phyloP scores from a whole-genome alignment of 352 stramenopile species.

The Globisporangium spinosum region DNA sequence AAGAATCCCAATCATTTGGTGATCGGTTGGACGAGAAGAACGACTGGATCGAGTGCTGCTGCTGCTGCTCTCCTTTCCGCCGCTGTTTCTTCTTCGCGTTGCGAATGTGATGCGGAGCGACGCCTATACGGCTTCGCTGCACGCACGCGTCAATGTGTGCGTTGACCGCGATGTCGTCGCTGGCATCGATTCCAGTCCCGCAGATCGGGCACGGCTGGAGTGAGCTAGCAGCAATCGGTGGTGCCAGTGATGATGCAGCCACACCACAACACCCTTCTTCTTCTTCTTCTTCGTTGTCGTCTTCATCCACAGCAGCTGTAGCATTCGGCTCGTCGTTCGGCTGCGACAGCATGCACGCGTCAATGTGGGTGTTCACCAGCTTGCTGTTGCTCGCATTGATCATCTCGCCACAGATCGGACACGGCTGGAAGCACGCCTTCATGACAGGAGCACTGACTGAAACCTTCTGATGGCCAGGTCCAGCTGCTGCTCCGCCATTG shows the following conservation, averaged over 20 bases:
- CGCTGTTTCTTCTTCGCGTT: constrained; percentile 1
- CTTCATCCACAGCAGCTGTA: background rate
- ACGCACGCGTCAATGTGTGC: constrained; percentile 26
- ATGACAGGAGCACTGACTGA: background rate
- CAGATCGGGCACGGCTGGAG: constrained; percentile 26
- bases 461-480: background rate
- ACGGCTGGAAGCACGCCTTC: constrained; percentile 26
- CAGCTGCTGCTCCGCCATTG: background rate
- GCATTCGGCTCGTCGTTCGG: background rate
- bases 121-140: background rate
- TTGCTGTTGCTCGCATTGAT: constrained; percentile 45
- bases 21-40: constrained; percentile 9
- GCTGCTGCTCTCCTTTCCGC: constrained; percentile 6
- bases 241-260: background rate
- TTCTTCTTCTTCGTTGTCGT: background rate
- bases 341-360: constrained; percentile 33
- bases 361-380: constrained; percentile 60
- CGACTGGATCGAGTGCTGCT: constrained; percentile 19
- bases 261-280: background rate
- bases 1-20: background rate
- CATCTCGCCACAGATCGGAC: constrained; percentile 52
- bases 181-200: constrained; percentile 15
- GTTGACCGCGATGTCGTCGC: constrained; percentile 21
- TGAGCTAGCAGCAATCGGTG: background rate
- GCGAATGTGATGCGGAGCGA: background rate